These are phyloP conservation scores for Xylariaceae sp. DNA, from an alignment of 2,329 filamentous ascomycete genomes.

Conservation along the genomic window DNA sequence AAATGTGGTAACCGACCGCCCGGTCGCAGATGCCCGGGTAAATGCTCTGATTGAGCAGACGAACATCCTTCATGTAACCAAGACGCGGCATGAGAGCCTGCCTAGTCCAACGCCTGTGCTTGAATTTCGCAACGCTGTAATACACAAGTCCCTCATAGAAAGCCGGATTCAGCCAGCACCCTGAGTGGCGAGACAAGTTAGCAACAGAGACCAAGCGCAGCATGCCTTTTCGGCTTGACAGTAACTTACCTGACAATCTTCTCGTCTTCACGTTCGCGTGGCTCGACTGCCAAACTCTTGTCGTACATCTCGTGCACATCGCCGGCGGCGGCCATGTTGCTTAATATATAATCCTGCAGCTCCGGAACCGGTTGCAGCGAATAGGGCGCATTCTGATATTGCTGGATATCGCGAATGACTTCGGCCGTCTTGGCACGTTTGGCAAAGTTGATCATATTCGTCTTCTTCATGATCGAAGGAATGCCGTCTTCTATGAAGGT, in stretches of 20 bases:
- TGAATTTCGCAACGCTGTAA: conserved; percentile 1
- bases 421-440: conserved; percentile 97
- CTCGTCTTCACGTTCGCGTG: conserved; percentile 93
- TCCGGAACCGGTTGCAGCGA: conserved; percentile 82
- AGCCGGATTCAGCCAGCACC: conserved; percentile 57
- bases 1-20: too few relatives aligned
- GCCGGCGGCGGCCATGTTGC: conserved; percentile 86
- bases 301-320: conserved; percentile 99
- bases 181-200: conserved; percentile 31
- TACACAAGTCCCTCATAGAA: conserved; percentile 40
- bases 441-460: conserved; percentile 95
- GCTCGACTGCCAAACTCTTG: conserved; percentile 88
- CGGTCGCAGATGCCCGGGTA: too few relatives aligned
- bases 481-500: conserved; percentile 99
- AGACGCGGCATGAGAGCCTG: background rate
- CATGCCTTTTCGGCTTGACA: background rate
- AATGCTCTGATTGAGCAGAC: too few relatives aligned
- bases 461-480: conserved; percentile 91
- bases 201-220: conserved; percentile 20
- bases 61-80: too few relatives aligned
- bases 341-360: conserved; percentile 92
- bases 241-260: conserved; percentile 90
- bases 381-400: conserved; percentile 98
- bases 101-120: too few relatives aligned
- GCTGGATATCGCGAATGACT: conserved; percentile 96